Conservation (phyloP, 495 filamentous ascomycete species). For the Hyaloscypha bicolor region DNA sequence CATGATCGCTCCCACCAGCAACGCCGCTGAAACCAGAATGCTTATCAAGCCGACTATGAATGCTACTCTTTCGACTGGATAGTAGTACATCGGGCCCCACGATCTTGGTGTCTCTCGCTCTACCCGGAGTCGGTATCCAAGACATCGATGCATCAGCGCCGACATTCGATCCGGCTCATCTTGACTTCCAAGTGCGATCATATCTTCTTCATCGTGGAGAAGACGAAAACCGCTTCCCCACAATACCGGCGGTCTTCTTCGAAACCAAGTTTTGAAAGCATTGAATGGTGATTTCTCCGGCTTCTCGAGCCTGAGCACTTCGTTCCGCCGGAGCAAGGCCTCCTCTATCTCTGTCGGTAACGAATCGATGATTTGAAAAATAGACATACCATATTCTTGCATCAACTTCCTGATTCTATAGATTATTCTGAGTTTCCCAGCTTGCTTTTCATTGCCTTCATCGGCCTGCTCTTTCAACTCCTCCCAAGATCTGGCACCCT, state of each 20-base stretch:
- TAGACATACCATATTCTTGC: constrained; percentile 2
- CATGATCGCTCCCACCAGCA: constrained; percentile 1
- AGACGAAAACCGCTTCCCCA: constrained; percentile 11
- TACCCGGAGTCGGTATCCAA: constrained; percentile 11
- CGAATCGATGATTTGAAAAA: not conserved
- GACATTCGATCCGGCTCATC: constrained; percentile 8
- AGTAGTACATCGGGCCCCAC: constrained; percentile 9
- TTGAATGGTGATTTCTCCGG: constrained; percentile 1
- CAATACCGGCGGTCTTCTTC: not conserved
- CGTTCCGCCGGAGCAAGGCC: constrained; percentile 9
- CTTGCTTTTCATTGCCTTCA: constrained; percentile 5
- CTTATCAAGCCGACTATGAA: not conserved
- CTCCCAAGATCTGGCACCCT: constrained; percentile 4
- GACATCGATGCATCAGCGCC: not conserved
- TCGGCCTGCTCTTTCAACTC: constrained; percentile 29
- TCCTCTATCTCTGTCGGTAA: not conserved
- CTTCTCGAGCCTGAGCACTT: constrained; percentile 2
- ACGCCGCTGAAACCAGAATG: not conserved
- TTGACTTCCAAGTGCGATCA: constrained; percentile 10
- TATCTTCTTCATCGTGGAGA: constrained; percentile 11
- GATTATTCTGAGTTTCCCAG: constrained; percentile 1
- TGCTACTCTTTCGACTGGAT: not conserved
- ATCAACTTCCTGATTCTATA: constrained; percentile 9
- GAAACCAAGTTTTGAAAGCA: not conserved
- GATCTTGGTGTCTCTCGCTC: constrained; percentile 10